Conservation (phyloP, 2,329 filamentous ascomycete genomes). For the Alternaria triticina region DNA sequence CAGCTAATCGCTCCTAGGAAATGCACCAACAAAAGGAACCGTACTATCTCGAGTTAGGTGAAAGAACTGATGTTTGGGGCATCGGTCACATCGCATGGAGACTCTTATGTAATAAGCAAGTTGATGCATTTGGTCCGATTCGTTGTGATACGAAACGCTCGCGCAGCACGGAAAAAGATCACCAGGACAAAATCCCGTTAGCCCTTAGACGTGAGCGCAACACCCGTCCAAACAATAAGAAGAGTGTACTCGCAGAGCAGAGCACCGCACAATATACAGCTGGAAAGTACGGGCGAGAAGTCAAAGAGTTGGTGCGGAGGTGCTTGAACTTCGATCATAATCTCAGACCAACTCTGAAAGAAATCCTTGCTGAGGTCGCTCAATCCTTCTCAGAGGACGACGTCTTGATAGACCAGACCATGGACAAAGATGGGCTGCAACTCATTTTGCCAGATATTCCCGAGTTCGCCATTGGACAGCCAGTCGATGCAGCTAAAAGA, state of each 20-base stretch:
- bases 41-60: not conserved
- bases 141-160: not conserved
- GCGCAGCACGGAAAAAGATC: not conserved
- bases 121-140: not conserved
- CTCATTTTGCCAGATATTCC: not conserved
- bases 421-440: not conserved
- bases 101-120: not conserved
- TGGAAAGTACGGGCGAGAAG: not conserved
- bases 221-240: no score
- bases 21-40: not conserved
- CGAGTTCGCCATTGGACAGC: not conserved
- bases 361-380: not conserved
- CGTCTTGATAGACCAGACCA: not conserved
- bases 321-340: not conserved
- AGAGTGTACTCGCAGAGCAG: not conserved
- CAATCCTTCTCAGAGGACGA: not conserved
- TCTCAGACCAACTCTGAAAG: not conserved
- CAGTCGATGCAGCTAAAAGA: not conserved
- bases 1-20: not conserved
- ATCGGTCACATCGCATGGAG: not conserved
- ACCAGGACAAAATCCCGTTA: not conserved
- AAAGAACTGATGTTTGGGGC: slow-evolving; percentile 5
- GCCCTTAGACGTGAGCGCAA: not conserved
- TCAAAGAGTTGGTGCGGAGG: not conserved
- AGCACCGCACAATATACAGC: not conserved